Conservation (phyloP, 2,329 filamentous ascomycete species). For the Alternaria panax region DNA sequence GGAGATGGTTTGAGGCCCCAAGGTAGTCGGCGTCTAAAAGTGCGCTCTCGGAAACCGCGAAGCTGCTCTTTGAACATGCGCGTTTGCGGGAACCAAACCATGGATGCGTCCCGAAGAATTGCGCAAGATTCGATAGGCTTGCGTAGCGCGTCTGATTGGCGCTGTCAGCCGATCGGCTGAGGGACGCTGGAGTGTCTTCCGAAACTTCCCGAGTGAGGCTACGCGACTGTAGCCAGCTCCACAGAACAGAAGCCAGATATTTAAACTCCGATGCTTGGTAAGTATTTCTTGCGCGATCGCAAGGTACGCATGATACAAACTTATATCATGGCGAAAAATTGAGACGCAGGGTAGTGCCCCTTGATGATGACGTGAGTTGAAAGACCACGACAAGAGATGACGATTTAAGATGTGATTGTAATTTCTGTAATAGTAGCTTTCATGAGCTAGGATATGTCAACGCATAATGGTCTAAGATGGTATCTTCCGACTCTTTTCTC, state of each 20-base stretch:
- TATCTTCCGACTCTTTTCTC: slow-evolving; percentile 10
- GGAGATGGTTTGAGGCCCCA: background rate
- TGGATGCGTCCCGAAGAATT: background rate
- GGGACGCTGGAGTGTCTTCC: background rate
- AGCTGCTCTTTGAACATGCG: background rate
- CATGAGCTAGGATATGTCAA: slow-evolving; percentile 5
- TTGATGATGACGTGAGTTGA: background rate
- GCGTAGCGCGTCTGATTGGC: background rate
- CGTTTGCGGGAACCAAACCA: background rate
- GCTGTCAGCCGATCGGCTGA: background rate
- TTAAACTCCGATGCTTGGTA: background rate
- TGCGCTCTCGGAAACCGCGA: background rate
- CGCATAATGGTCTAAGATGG: slow-evolving; percentile 14
- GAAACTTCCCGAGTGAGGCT: background rate
- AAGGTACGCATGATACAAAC: background rate
- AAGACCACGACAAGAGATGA: background rate
- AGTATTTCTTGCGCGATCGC: slow-evolving; percentile 1
- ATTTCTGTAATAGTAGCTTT: slow-evolving; percentile 1
- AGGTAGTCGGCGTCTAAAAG: background rate
- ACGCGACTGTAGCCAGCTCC: background rate
- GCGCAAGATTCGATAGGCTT: background rate
- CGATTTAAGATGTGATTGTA: background rate
- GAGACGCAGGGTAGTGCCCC: background rate
- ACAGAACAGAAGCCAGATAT: background rate
- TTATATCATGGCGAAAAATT: background rate